A percentile compares a stretch with the other conserved stretches of the same genome.
These are phyloP conservation scores for Mycena chlorophos DNA, from an alignment of 768 basidiomycete genomes.

Conservation along the genomic window DNA sequence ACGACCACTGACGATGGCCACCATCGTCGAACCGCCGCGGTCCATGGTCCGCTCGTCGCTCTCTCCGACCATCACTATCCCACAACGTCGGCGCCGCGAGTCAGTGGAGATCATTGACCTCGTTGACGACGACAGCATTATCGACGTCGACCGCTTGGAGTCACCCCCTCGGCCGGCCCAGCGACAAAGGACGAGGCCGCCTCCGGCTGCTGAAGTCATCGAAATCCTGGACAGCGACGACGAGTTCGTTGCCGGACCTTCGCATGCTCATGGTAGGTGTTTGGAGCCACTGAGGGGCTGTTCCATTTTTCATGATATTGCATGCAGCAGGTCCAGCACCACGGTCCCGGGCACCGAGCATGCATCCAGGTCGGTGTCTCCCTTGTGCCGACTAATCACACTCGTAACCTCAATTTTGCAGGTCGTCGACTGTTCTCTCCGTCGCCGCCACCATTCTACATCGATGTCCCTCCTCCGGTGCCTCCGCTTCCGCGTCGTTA, in stretches of 20 bases:
- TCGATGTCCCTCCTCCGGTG: constrained; percentile 52
- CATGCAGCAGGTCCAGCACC: too few relatives aligned
- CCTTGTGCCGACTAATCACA: neutral
- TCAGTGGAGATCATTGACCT: constrained; percentile 16
- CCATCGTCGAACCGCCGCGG: constrained; percentile 9
- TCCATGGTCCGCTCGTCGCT: constrained; percentile 1
- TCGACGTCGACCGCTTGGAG: constrained; percentile 1
- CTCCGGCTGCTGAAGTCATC: constrained; percentile 10
- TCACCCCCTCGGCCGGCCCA: constrained; percentile 2
- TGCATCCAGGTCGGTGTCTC: too few relatives aligned
- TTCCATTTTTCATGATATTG: too few relatives aligned
- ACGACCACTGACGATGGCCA: constrained; percentile 10
- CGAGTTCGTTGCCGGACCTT: constrained; percentile 5
- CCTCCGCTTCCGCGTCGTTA: constrained; percentile 47
- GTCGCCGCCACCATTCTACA: constrained; percentile 39
- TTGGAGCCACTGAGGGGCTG: neutral
- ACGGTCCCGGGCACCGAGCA: too few relatives aligned
- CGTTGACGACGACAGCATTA: neutral
- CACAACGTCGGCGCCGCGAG: constrained; percentile 6
- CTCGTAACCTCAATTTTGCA: neutral
- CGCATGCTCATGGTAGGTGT: constrained; percentile 1
- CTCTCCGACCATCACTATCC: neutral
- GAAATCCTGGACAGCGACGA: constrained; percentile 22
- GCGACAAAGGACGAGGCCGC: constrained; percentile 7
- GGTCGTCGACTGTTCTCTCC: constrained; percentile 45